Evolutionary conservation across 225 moss, liverwort and hornwort species (phyloP), one percentile per base, ranked within the genome.

Genomic region (Lunularia cruciata): DNA sequence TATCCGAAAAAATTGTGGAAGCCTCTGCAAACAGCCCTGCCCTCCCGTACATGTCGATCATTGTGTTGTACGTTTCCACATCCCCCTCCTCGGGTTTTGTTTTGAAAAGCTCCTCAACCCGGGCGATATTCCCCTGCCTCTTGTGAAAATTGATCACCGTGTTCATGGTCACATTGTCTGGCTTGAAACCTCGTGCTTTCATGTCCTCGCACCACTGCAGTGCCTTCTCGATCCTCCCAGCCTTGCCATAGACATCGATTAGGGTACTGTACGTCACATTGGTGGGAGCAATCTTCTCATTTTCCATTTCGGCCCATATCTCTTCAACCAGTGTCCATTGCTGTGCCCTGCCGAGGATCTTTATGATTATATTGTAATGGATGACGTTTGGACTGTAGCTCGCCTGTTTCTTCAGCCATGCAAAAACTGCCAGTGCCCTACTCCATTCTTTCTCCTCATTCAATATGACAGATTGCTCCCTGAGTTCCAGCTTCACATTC

Each of bases 11-110:
- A 26, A 86, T 68, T 77, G 71, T 75, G 55, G 96, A 86, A 66
- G 96, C 90, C 58, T 84, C 87, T 51, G 70, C 79, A 37, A 83
- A 91, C 38, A 86, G 87, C 43, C 89, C 92, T 23, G 77, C 77
- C 75, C 84, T 78, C 15, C 88, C 92, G 63, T 89, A 85, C 72
- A 92, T 78, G 75, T 89, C 92, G 80, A 98, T 90, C 87, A 98
- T 88, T 57, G 85, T 81, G 61, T 98, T 98, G 70, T 82, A 98
- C 18, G 85, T 87, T 65, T 87, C 89, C 47, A 81, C 80, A 78
- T 89, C 78, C 76, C 63, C 63, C 10, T 4, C 57, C 10, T 4
- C 57, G 35, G 25, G 23, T 25, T 40, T 27, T 16, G 39, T 52
- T 22, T 79, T 76, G 68, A 81, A 91, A 0, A 87, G 70, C 58